These are phyloP conservation scores for Fusarium ambrosium DNA, from an alignment of 2,329 filamentous ascomycete genomes.

Conservation along the genomic window DNA sequence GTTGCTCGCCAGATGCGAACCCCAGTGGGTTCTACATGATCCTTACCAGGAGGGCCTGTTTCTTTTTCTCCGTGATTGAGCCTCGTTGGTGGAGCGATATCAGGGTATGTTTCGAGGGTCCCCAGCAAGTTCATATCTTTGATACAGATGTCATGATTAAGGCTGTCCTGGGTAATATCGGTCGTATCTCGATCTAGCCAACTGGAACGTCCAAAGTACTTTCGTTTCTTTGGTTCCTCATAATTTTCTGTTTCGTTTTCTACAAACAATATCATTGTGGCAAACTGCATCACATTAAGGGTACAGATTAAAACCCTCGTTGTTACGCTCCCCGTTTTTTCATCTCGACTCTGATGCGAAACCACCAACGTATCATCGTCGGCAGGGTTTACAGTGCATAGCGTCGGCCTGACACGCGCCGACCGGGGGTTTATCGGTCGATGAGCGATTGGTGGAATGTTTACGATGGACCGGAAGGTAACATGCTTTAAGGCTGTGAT, in stretches of 20 bases:
- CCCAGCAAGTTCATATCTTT: conserved; percentile 15
- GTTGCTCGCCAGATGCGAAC: not conserved
- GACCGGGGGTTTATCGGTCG: not conserved
- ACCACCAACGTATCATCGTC: conserved; percentile 37
- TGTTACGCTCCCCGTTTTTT: conserved; percentile 16
- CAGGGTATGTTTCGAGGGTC: conserved; percentile 25
- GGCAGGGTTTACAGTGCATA: conserved; percentile 16
- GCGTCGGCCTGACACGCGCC: conserved; percentile 2
- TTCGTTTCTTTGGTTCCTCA: not conserved
- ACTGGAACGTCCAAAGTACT: not conserved
- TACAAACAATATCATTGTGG: not conserved
- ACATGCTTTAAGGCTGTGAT: not conserved
- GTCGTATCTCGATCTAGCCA: not conserved
- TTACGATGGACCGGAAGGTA: conserved; percentile 1
- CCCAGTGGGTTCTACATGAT: conserved; percentile 14
- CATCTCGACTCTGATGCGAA: conserved; percentile 30
- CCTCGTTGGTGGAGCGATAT: conserved; percentile 17
- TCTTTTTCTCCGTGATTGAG: conserved; percentile 11
- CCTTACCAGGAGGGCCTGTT: not conserved
- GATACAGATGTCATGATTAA: conserved; percentile 15
- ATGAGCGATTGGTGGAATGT: conserved; percentile 8
- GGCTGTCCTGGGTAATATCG: not conserved
- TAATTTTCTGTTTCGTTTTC: not conserved
- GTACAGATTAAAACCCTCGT: not conserved
- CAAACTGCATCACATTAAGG: not conserved